Percentiles rank a stretch among this genome's conserved stretches.
Conservation (phyloP, 306 rosid genomes). For the Medicago arabica region DNA sequence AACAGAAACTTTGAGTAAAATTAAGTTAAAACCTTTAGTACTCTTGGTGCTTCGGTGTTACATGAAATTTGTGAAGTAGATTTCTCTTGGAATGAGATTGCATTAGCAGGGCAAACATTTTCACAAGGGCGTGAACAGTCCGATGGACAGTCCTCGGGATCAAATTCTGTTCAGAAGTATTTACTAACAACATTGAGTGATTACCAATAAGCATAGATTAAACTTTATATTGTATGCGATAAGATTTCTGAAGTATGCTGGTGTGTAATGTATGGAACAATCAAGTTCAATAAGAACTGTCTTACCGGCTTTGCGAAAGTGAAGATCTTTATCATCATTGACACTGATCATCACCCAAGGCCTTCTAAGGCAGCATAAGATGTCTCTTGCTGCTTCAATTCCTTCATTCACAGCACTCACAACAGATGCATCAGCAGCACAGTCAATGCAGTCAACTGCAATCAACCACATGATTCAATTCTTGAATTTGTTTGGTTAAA, state of each 20-base stretch:
- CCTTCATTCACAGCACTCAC: conserved; percentile 92
- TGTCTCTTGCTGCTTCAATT: conserved; percentile 73
- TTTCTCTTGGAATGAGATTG: conserved; percentile 64
- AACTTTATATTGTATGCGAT: conserved; percentile 11
- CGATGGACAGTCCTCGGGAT: conserved; percentile 84
- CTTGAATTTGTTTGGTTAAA: not conserved
- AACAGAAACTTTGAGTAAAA: not conserved
- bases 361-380: conserved; percentile 45
- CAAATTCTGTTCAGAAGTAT: conserved; percentile 69
- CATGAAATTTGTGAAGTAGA: conserved; percentile 44
- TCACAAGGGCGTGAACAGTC: conserved; percentile 87
- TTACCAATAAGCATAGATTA: not conserved
- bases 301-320: conserved; percentile 90
- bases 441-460: conserved; percentile 98
- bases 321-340: conserved; percentile 91
- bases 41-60: conserved; percentile 38
- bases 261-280: not conserved
- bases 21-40: conserved; percentile 44
- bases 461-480: not conserved
- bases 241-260: not conserved
- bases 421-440: conserved; percentile 92
- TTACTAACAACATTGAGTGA: conserved; percentile 8
- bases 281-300: not conserved
- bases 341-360: conserved; percentile 97
- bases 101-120: conserved; percentile 87